These are phyloP conservation scores for Fusarium anguioides DNA, from an alignment of 2,329 filamentous ascomycete genomes.

Conservation along the genomic window DNA sequence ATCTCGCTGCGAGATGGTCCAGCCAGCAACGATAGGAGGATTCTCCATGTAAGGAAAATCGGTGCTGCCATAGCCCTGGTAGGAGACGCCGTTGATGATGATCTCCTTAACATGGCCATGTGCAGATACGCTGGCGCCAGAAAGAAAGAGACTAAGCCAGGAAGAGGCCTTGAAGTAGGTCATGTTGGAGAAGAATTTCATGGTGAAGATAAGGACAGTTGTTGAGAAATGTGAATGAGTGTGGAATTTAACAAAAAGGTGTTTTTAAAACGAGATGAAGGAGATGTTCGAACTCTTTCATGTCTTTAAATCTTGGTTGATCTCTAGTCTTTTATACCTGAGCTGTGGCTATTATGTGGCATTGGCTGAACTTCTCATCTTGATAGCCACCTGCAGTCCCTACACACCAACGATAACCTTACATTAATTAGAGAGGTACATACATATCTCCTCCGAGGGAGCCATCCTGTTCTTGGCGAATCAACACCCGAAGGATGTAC, in stretches of 20 bases:
- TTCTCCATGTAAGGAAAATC: conserved; percentile 50
- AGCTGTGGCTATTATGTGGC: too few relatives aligned
- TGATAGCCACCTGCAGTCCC: not conserved
- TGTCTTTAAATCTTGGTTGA: not conserved
- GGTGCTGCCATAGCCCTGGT: conserved; percentile 55
- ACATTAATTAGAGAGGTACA: conserved; percentile 14
- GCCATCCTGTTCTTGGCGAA: not conserved
- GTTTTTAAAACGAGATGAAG: not conserved
- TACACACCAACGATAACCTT: conserved; percentile 29
- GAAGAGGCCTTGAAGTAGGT: conserved; percentile 3
- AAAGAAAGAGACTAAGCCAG: conserved; percentile 22
- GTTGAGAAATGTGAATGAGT: conserved; percentile 16
- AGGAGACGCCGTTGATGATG: conserved; percentile 56
- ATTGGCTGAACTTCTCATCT: not conserved
- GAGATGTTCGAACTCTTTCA: not conserved
- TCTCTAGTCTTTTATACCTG: conserved; percentile 22
- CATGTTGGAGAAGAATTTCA: conserved; percentile 14
- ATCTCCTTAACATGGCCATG: conserved; percentile 58
- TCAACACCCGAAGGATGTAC: conserved; percentile 32
- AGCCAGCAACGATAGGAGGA: conserved; percentile 54
- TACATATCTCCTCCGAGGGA: conserved; percentile 5
- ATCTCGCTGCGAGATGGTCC: conserved; percentile 56
- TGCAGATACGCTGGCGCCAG: conserved; percentile 41
- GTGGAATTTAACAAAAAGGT: conserved; percentile 11
- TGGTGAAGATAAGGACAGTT: conserved; percentile 13